These are phyloP conservation scores for Puccinia novopanici DNA, from an alignment of 1,284 basidiomycete genomes.

Conservation along the genomic window DNA sequence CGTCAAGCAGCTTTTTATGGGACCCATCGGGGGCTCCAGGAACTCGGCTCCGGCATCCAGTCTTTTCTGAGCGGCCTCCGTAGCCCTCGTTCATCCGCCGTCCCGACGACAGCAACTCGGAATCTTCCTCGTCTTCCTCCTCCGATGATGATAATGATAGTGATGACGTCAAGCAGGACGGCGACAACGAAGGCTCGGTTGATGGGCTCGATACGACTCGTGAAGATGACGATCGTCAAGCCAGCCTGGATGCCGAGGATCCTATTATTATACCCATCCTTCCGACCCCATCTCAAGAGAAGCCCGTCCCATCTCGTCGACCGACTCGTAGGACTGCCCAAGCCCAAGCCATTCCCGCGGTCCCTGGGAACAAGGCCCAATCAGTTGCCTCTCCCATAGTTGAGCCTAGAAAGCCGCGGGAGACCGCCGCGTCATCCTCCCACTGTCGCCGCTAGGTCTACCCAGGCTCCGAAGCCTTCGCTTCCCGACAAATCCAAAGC, in stretches of 20 bases:
- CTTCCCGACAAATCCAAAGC: background rate
- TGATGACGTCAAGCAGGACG: background rate
- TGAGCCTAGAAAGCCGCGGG: background rate
- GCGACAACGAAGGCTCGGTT: background rate
- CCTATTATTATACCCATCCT: background rate
- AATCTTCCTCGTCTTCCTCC: background rate
- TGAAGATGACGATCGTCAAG: background rate
- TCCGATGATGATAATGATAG: background rate
- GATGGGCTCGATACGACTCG: background rate
- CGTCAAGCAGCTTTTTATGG: slow-evolving; percentile 16
- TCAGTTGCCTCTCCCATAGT: background rate
- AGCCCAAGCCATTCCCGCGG: no score
- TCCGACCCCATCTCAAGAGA: background rate
- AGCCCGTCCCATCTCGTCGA: background rate
- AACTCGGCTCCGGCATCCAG: background rate
- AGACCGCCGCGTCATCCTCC: no score
- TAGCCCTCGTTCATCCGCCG: background rate
- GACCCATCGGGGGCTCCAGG: background rate
- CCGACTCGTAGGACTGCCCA: no score
- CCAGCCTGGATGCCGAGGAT: background rate
- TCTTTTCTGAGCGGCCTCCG: background rate
- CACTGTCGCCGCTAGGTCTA: background rate
- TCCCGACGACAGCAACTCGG: background rate
- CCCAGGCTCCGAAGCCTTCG: background rate
- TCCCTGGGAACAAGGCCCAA: no score